A percentile compares a stretch with the other conserved stretches of the same genome.
Evolutionary conservation across 2,329 filamentous ascomycete species (phyloP).

Genomic region (Lasiodiplodia sp.): DNA sequence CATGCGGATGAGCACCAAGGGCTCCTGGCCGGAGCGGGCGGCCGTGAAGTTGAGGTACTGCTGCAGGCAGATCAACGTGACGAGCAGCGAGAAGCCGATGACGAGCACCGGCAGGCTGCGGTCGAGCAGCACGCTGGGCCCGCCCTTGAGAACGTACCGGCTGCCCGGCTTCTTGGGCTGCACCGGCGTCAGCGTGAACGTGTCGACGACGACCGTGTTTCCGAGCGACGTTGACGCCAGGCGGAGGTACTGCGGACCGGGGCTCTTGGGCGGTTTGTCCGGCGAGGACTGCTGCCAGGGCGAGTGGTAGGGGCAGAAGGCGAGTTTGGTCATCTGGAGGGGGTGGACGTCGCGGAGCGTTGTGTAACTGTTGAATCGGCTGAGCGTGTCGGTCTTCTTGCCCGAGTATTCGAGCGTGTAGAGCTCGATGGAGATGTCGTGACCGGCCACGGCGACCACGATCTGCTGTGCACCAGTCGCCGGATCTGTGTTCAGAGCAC

Average conservation of each 20-base stretch:
- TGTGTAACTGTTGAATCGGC: constrained; percentile 58
- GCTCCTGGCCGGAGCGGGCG: constrained; percentile 58
- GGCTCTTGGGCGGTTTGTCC: constrained; percentile 35
- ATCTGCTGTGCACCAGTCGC: constrained; percentile 74
- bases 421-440: constrained; percentile 79
- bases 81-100: constrained; percentile 67
- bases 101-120: constrained; percentile 64
- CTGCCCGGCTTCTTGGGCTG: constrained; percentile 56
- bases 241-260: constrained; percentile 68
- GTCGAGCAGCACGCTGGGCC: constrained; percentile 47
- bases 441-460: constrained; percentile 79
- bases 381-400: constrained; percentile 52
- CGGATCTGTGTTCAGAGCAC: constrained; percentile 65
- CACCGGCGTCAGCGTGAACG: constrained; percentile 69
- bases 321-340: constrained; percentile 64
- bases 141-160: constrained; percentile 71
- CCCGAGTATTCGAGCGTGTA: constrained; percentile 78
- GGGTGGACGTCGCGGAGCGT: constrained; percentile 64
- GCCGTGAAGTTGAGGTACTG: constrained; percentile 65
- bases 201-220: constrained; percentile 81
- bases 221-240: constrained; percentile 83
- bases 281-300: constrained; percentile 38
- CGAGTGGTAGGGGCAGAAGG: constrained; percentile 55
- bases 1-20: constrained; percentile 52
- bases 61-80: constrained; percentile 69